Evolutionary conservation across 805 yeast genomes (phyloP), one percentile per base, ranked within the genome.

Genomic region (Nakazawaea anatomiae): DNA sequence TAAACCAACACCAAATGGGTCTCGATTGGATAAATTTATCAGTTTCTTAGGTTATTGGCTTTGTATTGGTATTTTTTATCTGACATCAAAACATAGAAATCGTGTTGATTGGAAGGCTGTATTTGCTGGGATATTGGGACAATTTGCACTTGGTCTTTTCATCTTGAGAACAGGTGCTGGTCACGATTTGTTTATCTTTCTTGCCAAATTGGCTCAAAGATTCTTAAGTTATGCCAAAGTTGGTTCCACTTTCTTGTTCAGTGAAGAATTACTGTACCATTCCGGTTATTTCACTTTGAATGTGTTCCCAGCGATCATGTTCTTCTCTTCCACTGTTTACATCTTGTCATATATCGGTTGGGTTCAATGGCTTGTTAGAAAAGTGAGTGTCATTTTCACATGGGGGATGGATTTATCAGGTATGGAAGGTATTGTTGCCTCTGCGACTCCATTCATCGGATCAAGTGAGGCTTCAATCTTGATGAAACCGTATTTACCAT

Each of bases 361-460:
- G 35, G 69, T 82, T 50, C 87, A 82, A 60, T 82, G 86, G 85
- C 67, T 67, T 42, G 73, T 82, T 50, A 72, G 72, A 42, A 82
- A 82, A 62, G 77, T 78, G 55, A 80, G 85, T 18, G 64, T 65
- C 58, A 74, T 80, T 57, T 80, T 82, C 70, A 79, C 75, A 69
- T 81, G 84, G 84, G 62, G 79, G 38, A 72, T 80, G 71, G 67
- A 72, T 52, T 76, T 79, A 28, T 73, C 81, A 31, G 87, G 87
- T 57, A 83, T 85, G 48, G 87, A 81, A 61, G 79, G 85, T 29
- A 77, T 80, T 44, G 82, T 80, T 31, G 83, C 85, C 5, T 83
- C 85, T 44, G 85, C 85, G 0, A 76, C 85, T 30, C 87, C 87
- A 5, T 81, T 81, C 63, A 72, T 81, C 55, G 87, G 87, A 43